Evolutionary conservation across 2,329 filamentous ascomycete species (phyloP), one percentile per base, ranked within the genome.

Genomic region (Apiospora sp.): DNA sequence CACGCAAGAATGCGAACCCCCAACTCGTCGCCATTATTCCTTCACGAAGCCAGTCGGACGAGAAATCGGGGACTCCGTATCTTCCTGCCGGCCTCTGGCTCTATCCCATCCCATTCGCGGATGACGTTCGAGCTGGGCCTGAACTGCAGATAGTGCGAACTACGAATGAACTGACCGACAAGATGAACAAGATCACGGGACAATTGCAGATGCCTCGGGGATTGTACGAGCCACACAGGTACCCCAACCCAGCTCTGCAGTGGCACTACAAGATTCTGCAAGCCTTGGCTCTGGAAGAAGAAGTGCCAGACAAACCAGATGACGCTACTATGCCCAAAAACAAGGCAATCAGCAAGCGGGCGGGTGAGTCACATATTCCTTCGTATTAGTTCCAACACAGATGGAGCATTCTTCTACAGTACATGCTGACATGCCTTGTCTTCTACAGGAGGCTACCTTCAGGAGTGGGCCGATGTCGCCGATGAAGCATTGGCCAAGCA

Each of bases 221-320:
- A 7, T 87, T 89, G 44, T 99, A 97, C 79, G 93, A 97, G 76
- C 95, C 96, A 0, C 86, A 87, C 1, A 96, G 93, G 79, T 98
- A 98, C 78, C 94, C 96, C 0, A 99, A 99, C 74, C 95, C 95
- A 13, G 89, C 93, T 12, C 86, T 99, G 34, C 96, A 99, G 83
- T 99, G 96, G 95, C 96, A 98, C 84, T 99, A 98, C 86, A 92
- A 91, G 74, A 97, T 99, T 67, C 85, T 99, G 0, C 96, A 99
- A 83, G 93, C 94, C 8, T 88, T 98, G 72, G 96, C 96, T 0
- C 87, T 99, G 0, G 95, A 98, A 48, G 96, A 99, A 80, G 95
- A 98, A 76, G 84, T 97, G 1, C 95, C 95, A 0, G 92, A 93
- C 27, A 89, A 92, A 69, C 83, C 83, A 1, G 86, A 90, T 19